phyloP scores from a whole-genome alignment of 805 yeast species.

The Pichia cephalocereana region DNA sequence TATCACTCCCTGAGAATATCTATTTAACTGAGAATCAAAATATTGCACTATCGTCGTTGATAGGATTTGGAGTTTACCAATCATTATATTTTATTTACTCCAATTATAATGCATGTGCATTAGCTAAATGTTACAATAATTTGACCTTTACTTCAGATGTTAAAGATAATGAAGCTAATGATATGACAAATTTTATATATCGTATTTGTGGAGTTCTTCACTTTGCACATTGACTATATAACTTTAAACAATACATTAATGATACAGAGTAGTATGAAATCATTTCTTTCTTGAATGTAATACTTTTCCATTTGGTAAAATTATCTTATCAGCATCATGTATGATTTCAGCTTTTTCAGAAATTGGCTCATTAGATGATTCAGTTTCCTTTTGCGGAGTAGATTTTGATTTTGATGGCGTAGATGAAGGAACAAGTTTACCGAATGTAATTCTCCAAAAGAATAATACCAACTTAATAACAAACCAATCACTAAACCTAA shows the following conservation, averaged over 20 bases:
- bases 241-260: no score
- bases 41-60: neutral
- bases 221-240: neutral
- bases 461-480: neutral
- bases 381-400: neutral
- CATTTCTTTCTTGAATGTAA: constrained; percentile 7
- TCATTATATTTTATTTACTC: neutral
- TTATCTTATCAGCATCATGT: neutral
- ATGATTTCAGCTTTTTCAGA: neutral
- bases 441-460: neutral
- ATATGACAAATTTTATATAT: neutral
- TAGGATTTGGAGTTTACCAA: neutral
- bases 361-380: neutral
- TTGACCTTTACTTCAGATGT: neutral
- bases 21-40: neutral
- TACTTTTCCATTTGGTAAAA: constrained; percentile 6
- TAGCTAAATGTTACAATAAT: neutral
- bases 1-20: neutral
- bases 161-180: neutral
- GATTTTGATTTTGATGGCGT: neutral
- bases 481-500: constrained; percentile 3
- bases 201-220: neutral
- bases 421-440: neutral
- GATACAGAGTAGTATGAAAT: neutral
- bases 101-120: neutral